Evolutionary conservation across 1,139 yeast species (phyloP), one percentile per base, ranked within the genome.

Genomic region (Komagataea norvegica): DNA sequence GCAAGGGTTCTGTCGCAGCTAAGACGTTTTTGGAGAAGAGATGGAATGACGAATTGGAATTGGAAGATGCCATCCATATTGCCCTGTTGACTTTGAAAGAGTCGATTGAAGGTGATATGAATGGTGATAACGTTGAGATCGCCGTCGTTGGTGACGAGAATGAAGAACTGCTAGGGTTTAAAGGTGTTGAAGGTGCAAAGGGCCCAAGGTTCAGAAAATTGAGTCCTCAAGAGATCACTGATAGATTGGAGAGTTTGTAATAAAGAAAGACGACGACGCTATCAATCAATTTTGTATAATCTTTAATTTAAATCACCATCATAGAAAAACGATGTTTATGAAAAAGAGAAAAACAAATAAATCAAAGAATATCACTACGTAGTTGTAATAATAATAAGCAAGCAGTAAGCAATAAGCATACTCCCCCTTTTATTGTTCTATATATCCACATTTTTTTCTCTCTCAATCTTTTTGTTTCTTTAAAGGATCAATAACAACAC

Each of bases 11-110:
- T 6, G 79, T 79, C 30, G 84, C 94, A 8, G 98, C 98, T 25
- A 91, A 93, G 68, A 91, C 98, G 1, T 93, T 93, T 56, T 69
- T 93, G 58, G 98, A 93, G 61, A 93, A 93, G 68, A 81, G 98
- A 66, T 93, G 97, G 96, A 89, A 88, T 57, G 94, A 88, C 49
- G 95, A 91, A 59, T 70, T 93, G 58, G 98, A 93, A 65, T 72
- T 93, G 46, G 98, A 93, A 66, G 99, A 93, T 61, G 99, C 97
- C 37, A 87, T 93, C 49, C 98, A 93, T 61, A 93, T 91, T 55
- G 96, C 98, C 1, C 70, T 93, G 38, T 69, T 93, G 53, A 93
- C 98, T 4, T 71, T 93, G 60, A 93, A 93, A 63, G 99, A 93
- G 63, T 80, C 95, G 18, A 93, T 93, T 37, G 99, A 93, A 62